Evolutionary conservation across 108 stramenopile genomes (phyloP), one percentile per base, ranked within the genome.

Genomic region (Asterionellopsis glacialis): DNA sequence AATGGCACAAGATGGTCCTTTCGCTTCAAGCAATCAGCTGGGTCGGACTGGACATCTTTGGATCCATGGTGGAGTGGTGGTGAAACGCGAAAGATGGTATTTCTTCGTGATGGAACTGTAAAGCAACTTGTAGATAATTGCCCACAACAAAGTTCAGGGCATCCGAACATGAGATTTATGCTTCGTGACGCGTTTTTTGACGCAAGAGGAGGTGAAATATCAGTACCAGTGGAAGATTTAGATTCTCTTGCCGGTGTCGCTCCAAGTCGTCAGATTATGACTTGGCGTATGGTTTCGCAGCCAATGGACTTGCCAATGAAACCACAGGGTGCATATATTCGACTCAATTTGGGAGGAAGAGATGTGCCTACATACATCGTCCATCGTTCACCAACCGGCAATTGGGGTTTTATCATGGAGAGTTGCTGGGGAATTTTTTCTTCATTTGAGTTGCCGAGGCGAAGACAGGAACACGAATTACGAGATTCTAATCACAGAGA

Each of bases 331-430:
- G 78, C 79, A 19, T 90, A 90, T 55, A 70, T 90, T 55, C 79
- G 89, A n/a, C 66, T 90, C 22, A 78, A 79, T 1, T 81, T 90
- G 3, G 81, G 68, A 11, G 84, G 84, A 0, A 72, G 85, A 11
- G 89, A 90, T 51, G 85, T 90, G 16, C 89, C 89, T 10, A 90
- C 89, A 6, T 85, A 90, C 56, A 74, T 76, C 39, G 71, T 84
- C 4, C 76, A 77, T 40, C 60, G 89, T 56, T 75, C 73, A 9
- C 85, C 81, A 12, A 87, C 76, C 38, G 76, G 79, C 11, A 86
- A 90, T 57, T 90, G 89, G 89, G 89, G 89, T 3, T 90, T 90
- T 59, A 70, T 83, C 27, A 77, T 90, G 68, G 89, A 90, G 47
- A 71, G 69, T 21, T 90, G 89, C 41, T 90, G 89, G 89, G 85